Evolutionary conservation across 2,329 filamentous ascomycete genomes (phyloP).

Genomic region (Neospermospora avenae): DNA sequence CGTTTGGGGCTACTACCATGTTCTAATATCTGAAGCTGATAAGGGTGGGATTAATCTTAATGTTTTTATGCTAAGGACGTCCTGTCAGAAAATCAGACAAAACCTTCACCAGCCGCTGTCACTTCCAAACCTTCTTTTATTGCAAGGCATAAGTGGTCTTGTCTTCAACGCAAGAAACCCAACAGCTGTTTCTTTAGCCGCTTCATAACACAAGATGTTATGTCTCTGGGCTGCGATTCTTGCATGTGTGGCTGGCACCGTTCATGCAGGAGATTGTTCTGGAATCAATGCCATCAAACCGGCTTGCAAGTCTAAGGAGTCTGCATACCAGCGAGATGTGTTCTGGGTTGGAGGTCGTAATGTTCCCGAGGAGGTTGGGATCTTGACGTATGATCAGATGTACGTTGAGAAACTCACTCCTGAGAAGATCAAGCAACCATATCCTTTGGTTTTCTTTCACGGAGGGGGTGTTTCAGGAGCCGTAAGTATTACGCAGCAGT

Average conservation of each 20-base stretch:
- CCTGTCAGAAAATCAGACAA: neutral
- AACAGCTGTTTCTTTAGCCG: neutral
- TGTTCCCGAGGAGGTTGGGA: constrained; percentile 14
- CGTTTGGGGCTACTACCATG: neutral
- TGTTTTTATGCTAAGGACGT: neutral
- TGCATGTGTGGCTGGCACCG: constrained; percentile 6
- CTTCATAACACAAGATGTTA: constrained; percentile 7
- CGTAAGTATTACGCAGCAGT: neutral
- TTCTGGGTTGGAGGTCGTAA: constrained; percentile 25
- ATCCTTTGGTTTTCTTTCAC: neutral
- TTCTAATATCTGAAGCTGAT: constrained; percentile 4
- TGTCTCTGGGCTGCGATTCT: constrained; percentile 7
- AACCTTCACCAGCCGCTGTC: neutral
- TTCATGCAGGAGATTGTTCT: constrained; percentile 11
- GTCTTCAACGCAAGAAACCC: neutral
- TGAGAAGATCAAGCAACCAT: neutral
- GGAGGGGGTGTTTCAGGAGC: neutral
- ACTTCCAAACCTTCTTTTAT: neutral
- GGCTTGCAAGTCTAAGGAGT: constrained; percentile 22
- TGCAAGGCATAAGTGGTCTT: neutral
- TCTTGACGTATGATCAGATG: constrained; percentile 35
- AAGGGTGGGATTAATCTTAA: neutral
- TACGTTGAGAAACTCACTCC: neutral
- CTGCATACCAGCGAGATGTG: constrained; percentile 18
- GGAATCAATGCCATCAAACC: constrained; percentile 19